phyloP scores from a whole-genome alignment of 179 eudicot species.

The Carnegiea gigantea region DNA sequence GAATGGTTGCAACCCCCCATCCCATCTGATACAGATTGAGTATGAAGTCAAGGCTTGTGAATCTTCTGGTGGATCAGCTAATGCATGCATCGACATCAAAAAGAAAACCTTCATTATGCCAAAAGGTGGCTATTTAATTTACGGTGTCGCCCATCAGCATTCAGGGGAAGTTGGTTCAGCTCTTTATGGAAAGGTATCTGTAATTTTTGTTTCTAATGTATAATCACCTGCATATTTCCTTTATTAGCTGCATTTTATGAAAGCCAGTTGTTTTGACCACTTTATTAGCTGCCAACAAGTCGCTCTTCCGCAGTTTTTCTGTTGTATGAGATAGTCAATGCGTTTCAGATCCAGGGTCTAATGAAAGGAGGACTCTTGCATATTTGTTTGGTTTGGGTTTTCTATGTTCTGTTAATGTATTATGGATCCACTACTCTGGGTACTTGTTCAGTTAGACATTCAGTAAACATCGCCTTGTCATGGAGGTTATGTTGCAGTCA shows the following conservation, averaged over 20 bases:
- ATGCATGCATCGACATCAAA: slow-evolving; percentile 47
- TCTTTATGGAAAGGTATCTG: slow-evolving; percentile 72
- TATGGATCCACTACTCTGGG: not conserved
- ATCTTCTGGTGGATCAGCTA: slow-evolving; percentile 27
- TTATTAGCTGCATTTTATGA: no score
- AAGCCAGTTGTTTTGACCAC: no score
- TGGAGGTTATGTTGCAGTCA: not conserved
- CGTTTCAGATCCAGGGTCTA: not conserved
- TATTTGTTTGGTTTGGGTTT: not conserved
- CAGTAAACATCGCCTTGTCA: not conserved
- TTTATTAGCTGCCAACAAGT: no score
- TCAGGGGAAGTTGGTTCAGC: slow-evolving; percentile 68
- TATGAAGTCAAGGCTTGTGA: slow-evolving; percentile 55
- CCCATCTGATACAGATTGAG: slow-evolving; percentile 50
- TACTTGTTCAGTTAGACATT: not conserved
- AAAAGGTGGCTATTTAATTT: slow-evolving; percentile 62
- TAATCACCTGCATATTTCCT: no score
- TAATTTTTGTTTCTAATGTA: no score
- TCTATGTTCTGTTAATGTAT: not conserved
- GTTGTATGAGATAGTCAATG: not conserved
- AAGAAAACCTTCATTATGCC: slow-evolving; percentile 51
- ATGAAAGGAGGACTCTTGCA: not conserved
- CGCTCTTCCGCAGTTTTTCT: no score
- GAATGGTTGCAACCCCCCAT: not conserved
- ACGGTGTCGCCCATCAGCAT: slow-evolving; percentile 90